A percentile compares a stretch with the other conserved stretches of the same genome.
Evolutionary conservation across 148 eudicot genomes (phyloP).

Genomic region (Amaranthus hypochondriacus): DNA sequence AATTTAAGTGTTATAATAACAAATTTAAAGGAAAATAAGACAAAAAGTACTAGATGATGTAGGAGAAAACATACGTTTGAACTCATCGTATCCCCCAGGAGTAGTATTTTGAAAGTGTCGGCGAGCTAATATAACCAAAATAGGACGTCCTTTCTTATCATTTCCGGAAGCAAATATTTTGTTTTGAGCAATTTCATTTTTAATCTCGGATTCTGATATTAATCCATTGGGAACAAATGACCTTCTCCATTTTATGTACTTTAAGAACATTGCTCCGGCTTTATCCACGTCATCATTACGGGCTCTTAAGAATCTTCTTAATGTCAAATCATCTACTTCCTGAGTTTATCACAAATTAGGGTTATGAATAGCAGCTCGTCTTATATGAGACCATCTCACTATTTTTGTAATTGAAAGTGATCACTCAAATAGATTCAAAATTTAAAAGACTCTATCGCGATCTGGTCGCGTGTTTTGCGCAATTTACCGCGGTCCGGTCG

Average conservation of each 20-base stretch:
- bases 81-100: slow-evolving; percentile 58
- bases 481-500: too few species aligned
- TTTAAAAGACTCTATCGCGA: too few species aligned
- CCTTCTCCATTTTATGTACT: slow-evolving; percentile 62
- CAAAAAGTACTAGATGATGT: not conserved
- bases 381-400: too few species aligned
- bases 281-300: slow-evolving; percentile 68
- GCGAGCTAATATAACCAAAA: slow-evolving; percentile 33
- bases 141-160: slow-evolving; percentile 60
- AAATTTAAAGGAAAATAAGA: not conserved
- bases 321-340: slow-evolving; percentile 54
- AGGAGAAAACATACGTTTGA: slow-evolving; percentile 49
- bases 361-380: not conserved
- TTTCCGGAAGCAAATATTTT: slow-evolving; percentile 58
- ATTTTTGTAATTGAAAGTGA: too few species aligned
- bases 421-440: too few species aligned
- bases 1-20: not conserved
- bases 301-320: slow-evolving; percentile 78
- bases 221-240: slow-evolving; percentile 53
- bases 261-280: slow-evolving; percentile 49
- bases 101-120: slow-evolving; percentile 45
- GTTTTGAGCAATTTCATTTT: slow-evolving; percentile 52
- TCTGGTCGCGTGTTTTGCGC: too few species aligned
- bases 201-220: slow-evolving; percentile 50
- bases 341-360: slow-evolving; percentile 12